phyloP scores from a whole-genome alignment of 176 grass and related monocot genomes.

The Oryza nivara region DNA sequence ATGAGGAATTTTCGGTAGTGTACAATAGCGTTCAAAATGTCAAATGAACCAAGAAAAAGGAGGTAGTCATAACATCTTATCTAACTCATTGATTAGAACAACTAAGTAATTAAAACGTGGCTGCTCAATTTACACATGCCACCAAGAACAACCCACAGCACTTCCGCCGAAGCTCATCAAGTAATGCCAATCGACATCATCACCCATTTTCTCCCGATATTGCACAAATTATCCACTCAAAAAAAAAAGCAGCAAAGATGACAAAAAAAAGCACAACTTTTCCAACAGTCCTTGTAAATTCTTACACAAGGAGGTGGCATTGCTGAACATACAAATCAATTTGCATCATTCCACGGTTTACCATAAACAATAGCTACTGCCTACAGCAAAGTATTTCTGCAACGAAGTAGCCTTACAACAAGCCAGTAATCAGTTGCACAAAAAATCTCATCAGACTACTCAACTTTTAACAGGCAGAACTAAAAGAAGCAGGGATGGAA shows the following conservation, averaged over 20 bases:
- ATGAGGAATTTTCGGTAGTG: not conserved
- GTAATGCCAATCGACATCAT: not conserved
- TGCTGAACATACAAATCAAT: not conserved
- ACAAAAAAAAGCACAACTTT: not conserved
- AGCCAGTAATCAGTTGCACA: not conserved
- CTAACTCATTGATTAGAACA: not conserved
- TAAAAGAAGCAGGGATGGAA: not conserved
- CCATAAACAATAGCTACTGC: not conserved
- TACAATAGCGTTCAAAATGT: not conserved
- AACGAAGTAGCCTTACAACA: not conserved
- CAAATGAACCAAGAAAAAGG: not conserved
- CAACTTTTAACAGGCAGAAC: not conserved
- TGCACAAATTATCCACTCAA: not conserved
- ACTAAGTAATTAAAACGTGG: not conserved
- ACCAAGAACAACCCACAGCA: not conserved
- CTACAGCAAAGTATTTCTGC: not conserved
- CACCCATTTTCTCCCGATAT: not conserved
- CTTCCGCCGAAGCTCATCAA: not conserved
- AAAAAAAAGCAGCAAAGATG: not conserved
- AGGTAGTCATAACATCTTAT: not conserved
- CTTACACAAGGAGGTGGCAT: not conserved
- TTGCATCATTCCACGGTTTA: not conserved
- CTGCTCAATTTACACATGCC: not conserved
- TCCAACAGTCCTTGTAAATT: not conserved
- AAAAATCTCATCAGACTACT: not conserved